Percentiles rank a stretch among this genome's conserved stretches.
phyloP scores from a whole-genome alignment of 371 early-diverging fungal genomes.

The Lichtheimia ornata region DNA sequence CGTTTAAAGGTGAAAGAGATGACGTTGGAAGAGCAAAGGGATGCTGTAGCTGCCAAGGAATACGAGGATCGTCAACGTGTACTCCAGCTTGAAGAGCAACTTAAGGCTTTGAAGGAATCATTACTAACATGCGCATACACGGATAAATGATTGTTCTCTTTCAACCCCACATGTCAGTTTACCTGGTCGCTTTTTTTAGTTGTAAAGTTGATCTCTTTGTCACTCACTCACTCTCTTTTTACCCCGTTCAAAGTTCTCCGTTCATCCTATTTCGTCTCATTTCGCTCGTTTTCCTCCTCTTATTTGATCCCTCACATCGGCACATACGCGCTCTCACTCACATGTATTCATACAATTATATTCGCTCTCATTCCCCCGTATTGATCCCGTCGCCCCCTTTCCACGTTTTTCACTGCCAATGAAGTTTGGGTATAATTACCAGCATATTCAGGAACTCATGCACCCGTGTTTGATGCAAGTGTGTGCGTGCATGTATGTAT shows the following conservation, averaged over 20 bases:
- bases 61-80: slow-evolving; percentile 61
- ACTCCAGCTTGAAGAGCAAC: slow-evolving; percentile 61
- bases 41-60: slow-evolving; percentile 54
- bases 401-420: slow-evolving; percentile 4
- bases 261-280: neutral
- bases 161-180: too few relatives aligned
- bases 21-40: slow-evolving; percentile 61
- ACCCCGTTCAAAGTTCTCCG: neutral
- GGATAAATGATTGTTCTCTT: neutral
- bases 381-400: neutral
- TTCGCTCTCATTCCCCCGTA: slow-evolving; percentile 5
- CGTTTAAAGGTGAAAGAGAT: neutral
- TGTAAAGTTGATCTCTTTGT: too few relatives aligned
- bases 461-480: neutral
- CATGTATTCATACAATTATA: neutral
- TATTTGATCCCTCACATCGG: slow-evolving; percentile 9
- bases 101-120: slow-evolving; percentile 55
- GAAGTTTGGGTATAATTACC: neutral
- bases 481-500: too few relatives aligned
- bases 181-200: too few relatives aligned
- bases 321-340: neutral
- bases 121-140: neutral
- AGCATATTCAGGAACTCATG: neutral
- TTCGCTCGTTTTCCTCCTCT: neutral
- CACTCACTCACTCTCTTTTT: neutral